Percentiles rank a stretch among this genome's conserved stretches.
phyloP scores from a whole-genome alignment of 352 stramenopile species.

The Globisporangium polare region DNA sequence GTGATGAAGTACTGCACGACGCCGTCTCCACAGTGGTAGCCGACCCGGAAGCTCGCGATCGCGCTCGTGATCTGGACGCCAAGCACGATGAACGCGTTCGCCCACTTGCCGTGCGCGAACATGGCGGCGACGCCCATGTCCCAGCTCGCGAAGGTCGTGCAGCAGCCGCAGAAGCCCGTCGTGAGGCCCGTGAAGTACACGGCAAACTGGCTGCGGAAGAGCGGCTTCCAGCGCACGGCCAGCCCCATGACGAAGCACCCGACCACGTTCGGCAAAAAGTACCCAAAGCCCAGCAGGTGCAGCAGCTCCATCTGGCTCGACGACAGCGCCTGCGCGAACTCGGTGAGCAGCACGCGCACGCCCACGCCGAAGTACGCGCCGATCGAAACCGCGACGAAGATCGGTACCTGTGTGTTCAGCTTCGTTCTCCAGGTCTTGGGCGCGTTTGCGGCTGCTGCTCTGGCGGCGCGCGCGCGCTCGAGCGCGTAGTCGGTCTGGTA shows the following conservation, averaged over 20 bases:
- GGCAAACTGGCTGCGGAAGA: slow-evolving; percentile 41
- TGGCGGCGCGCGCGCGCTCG: not conserved
- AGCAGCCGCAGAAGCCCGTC: slow-evolving; percentile 67
- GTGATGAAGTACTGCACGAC: slow-evolving; percentile 37
- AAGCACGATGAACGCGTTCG: slow-evolving; percentile 45
- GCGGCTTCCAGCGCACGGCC: slow-evolving; percentile 33
- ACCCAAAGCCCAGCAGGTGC: slow-evolving; percentile 47
- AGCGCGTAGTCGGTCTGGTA: slow-evolving; percentile 6
- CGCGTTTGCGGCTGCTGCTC: not conserved
- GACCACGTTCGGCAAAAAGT: slow-evolving; percentile 51
- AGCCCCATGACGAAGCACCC: slow-evolving; percentile 69
- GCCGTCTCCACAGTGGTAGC: slow-evolving; percentile 40
- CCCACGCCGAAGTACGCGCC: slow-evolving; percentile 50
- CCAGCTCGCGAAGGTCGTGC: slow-evolving; percentile 66
- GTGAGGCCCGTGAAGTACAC: slow-evolving; percentile 49
- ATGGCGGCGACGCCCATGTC: slow-evolving; percentile 40
- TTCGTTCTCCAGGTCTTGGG: slow-evolving; percentile 2
- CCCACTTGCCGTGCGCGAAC: slow-evolving; percentile 47
- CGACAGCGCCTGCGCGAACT: slow-evolving; percentile 36
- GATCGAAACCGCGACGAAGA: slow-evolving; percentile 33
- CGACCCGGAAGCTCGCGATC: slow-evolving; percentile 36
- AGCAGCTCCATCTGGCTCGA: slow-evolving; percentile 38
- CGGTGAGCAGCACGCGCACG: slow-evolving; percentile 41
- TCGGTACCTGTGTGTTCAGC: slow-evolving; percentile 30
- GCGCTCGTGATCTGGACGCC: slow-evolving; percentile 42